Base-by-base conservation (phyloP, 495 filamentous ascomycete genomes). In the Penicillium psychrofluorescens region DNA sequence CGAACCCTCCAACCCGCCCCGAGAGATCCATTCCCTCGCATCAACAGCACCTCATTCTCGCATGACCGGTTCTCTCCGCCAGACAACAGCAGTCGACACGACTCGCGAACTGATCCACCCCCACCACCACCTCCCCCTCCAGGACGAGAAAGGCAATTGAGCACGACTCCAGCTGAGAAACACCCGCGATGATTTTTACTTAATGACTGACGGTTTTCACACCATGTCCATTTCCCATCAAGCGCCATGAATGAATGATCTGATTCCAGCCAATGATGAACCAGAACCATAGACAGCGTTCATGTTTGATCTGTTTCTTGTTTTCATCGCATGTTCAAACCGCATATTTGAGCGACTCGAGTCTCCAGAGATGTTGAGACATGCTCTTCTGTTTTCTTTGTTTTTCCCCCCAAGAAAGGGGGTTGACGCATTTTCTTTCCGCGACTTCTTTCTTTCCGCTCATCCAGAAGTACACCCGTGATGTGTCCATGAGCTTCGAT, bases 1-100 rank as follows among this genome's bases (percentile, higher is more conserved):
- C 61, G 56, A 32, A 44, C 55, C 1, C 41, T 69, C 11, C 62
- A 69, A 38, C 41, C 64, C 9, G 62, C 63, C 4, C 63, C 60
- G 4, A 53, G 55, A 31, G 59, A 64, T 12, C 38, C 50, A 0
- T 57, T 69, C 12, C 45, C 55, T 15, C 50, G 64, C 16, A 48
- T 60, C 14, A 54, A 41, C 30, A 54, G 45, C 35, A 45, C 54
- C 14, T 36, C 51, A 35, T 44, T 54, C 12, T 41, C 49, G 6
- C 40, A 55, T 13, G 66, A 67, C 11, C 54, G 62, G 16, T 58
- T 54, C 27, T 55, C 65, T 10, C 59, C 61, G 29, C 22, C 49
- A 29, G 62, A 63, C 36, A 57, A 53, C 46, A 49, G 48, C 35
- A 60, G 57, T n/a, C 53, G 63, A 10, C 49, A 53, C 35, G 22